These are phyloP conservation scores for Geranium brycei DNA, from an alignment of 345 rosid genomes.

Conservation along the genomic window DNA sequence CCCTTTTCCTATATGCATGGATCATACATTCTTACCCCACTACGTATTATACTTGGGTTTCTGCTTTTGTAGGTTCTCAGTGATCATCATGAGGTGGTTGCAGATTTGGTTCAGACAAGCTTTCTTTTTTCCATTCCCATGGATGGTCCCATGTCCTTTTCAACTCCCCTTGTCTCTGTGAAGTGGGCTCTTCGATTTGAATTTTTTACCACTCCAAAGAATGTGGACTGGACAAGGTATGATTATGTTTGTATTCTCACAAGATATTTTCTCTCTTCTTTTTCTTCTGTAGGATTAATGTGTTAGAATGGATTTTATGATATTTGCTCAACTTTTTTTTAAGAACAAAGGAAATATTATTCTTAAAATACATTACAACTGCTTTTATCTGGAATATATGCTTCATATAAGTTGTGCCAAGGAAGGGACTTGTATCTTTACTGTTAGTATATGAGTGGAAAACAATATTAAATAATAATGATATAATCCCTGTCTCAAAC, in stretches of 20 bases:
- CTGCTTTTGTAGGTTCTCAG: constrained; percentile 59
- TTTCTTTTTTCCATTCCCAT: constrained; percentile 88
- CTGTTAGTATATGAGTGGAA: no score
- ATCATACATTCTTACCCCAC: not conserved
- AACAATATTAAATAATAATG: no score
- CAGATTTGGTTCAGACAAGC: constrained; percentile 88
- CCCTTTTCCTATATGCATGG: not conserved
- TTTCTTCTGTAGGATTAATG: no score
- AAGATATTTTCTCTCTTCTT: no score
- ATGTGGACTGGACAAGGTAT: constrained; percentile 76
- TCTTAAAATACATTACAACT: no score
- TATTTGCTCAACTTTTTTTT: no score
- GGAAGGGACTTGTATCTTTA: no score
- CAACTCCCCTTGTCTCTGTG: constrained; percentile 64
- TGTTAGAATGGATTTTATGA: no score
- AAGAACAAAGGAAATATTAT: no score
- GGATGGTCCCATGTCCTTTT: constrained; percentile 96
- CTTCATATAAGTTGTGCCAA: no score
- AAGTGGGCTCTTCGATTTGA: constrained; percentile 91
- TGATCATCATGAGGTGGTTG: constrained; percentile 89
- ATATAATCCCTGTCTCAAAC: no score
- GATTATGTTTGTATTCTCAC: not conserved
- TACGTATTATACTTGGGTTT: not conserved
- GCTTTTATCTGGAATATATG: no score
- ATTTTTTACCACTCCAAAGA: constrained; percentile 68